These are phyloP conservation scores for Alternaria ethzedia DNA, from an alignment of 2,329 filamentous ascomycete genomes.

Conservation along the genomic window DNA sequence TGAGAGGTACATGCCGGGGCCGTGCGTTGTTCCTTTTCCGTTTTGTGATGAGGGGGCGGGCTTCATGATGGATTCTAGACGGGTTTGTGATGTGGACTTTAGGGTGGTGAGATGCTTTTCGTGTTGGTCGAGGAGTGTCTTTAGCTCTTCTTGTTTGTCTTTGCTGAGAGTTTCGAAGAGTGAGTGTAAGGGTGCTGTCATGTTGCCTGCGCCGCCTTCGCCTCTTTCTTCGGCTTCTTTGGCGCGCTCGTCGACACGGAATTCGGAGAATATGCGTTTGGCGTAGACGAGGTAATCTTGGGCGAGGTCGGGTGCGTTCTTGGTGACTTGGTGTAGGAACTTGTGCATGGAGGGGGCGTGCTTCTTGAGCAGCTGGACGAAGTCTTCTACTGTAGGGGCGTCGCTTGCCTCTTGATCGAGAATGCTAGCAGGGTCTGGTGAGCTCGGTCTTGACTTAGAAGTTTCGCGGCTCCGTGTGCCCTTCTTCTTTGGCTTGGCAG, in stretches of 20 bases:
- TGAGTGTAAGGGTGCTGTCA: conserved; percentile 50
- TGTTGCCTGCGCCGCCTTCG: conserved; percentile 49
- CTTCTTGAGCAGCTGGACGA: conserved; percentile 68
- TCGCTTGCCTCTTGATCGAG: conserved; percentile 28
- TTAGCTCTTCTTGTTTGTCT: conserved; percentile 55
- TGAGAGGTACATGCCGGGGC: conserved; percentile 74
- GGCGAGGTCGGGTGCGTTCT: conserved; percentile 70
- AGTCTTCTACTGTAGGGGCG: conserved; percentile 72
- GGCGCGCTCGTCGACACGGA: conserved; percentile 49
- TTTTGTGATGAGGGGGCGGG: conserved; percentile 9
- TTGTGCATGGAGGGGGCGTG: conserved; percentile 70
- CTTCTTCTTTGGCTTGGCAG: conserved; percentile 49
- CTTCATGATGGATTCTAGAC: conserved; percentile 64
- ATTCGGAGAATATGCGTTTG: conserved; percentile 63
- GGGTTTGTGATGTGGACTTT: conserved; percentile 39
- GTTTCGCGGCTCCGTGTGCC: conserved; percentile 29
- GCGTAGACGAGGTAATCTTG: conserved; percentile 67
- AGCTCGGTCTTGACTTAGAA: conserved; percentile 29
- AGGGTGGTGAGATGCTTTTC: conserved; percentile 60
- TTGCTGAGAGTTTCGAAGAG: conserved; percentile 57
- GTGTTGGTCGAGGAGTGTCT: conserved; percentile 65
- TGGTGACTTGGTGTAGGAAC: conserved; percentile 73
- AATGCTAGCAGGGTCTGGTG: conserved; percentile 31
- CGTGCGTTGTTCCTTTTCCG: conserved; percentile 55
- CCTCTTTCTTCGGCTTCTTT: conserved; percentile 27